These are phyloP conservation scores for Acanthamoeba healyi DNA, from an alignment of 208 protist species.

Conservation along the genomic window DNA sequence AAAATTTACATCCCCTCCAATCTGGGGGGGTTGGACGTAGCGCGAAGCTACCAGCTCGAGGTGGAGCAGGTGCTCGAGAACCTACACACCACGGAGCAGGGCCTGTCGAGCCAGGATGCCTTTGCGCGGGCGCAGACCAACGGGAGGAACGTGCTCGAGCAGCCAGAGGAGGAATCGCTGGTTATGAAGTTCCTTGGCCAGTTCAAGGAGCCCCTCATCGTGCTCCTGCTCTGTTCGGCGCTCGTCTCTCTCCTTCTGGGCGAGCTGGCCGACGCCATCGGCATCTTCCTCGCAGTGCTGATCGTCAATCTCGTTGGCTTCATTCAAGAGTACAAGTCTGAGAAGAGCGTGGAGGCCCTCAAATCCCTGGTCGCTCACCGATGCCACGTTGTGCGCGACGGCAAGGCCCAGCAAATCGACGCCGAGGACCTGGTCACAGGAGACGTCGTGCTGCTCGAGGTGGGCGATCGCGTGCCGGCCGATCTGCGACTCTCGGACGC, in stretches of 20 bases:
- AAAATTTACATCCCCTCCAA: slow-evolving; percentile 8
- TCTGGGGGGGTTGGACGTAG: neutral
- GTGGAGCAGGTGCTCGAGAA: slow-evolving; percentile 57
- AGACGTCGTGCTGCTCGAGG: slow-evolving; percentile 95
- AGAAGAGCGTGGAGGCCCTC: slow-evolving; percentile 85
- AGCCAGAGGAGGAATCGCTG: slow-evolving; percentile 68
- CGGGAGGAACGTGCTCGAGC: slow-evolving; percentile 55
- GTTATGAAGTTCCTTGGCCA: slow-evolving; percentile 77
- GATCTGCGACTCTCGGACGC: slow-evolving; percentile 94
- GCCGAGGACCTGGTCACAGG: slow-evolving; percentile 92
- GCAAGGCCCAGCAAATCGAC: slow-evolving; percentile 73
- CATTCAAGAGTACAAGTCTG: slow-evolving; percentile 87
- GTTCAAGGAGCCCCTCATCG: slow-evolving; percentile 82
- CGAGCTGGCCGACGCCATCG: slow-evolving; percentile 87
- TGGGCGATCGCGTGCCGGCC: slow-evolving; percentile 96
- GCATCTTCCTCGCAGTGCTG: slow-evolving; percentile 85
- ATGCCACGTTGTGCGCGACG: slow-evolving; percentile 84
- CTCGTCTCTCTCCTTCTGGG: slow-evolving; percentile 79
- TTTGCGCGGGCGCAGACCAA: neutral
- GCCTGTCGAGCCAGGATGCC: slow-evolving; percentile 43
- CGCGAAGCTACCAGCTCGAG: slow-evolving; percentile 41
- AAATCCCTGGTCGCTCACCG: slow-evolving; percentile 83
- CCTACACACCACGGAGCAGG: slow-evolving; percentile 22
- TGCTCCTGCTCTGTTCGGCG: slow-evolving; percentile 80
- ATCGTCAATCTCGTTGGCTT: slow-evolving; percentile 88